Base-by-base conservation (phyloP, 1,139 yeast species). In the Lodderomyces orthopsilosis region DNA sequence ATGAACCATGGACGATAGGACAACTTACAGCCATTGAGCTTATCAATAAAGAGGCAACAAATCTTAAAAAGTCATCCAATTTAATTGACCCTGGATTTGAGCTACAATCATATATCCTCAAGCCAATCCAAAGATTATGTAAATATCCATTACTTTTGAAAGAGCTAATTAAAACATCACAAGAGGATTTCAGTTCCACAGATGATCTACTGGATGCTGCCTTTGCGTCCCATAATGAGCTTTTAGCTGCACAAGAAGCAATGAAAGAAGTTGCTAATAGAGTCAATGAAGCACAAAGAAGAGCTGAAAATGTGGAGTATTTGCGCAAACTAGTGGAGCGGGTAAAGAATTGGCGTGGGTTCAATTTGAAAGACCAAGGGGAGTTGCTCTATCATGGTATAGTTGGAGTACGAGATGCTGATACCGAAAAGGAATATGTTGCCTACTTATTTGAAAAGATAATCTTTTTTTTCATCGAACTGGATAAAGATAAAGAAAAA, bases 281-380 rank as follows among this genome's bases (percentile, higher is more conserved):
- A 55, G 94, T 93, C 30, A 93, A 93, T 65, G 98, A 93, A 62
- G 91, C 96, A 10, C 96, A 91, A 66, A 79, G 99, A 63, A 75
- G 90, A 52, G 85, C 95, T 1, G 98, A 93, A 61, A 94, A 93
- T 62, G 79, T 83, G 38, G 86, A 83, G 46, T 77, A 81, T 38
- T 73, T 87, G 39, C 81, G 79, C 52, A 85, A 83, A 44, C 71
- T 93, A 37, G 74, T 77, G 43, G 86, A 81, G 35, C 75, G 93
- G 47, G 94, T 91, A 10, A 72, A 77, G 35, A 95, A 91, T 63
- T 93, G 98, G 98, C 80, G 91, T 54, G 98, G 97, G n/a, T 91
- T 89, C 63, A 83, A 83, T 50, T 70, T 87, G 42, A 76, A 75
- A 48, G 87, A 83, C 53, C 89, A 90, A 63, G 98, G 99, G 23